Evolutionary conservation across 2,329 filamentous ascomycete genomes (phyloP), one percentile per base, ranked within the genome.

Genomic region (Nemania sp.): DNA sequence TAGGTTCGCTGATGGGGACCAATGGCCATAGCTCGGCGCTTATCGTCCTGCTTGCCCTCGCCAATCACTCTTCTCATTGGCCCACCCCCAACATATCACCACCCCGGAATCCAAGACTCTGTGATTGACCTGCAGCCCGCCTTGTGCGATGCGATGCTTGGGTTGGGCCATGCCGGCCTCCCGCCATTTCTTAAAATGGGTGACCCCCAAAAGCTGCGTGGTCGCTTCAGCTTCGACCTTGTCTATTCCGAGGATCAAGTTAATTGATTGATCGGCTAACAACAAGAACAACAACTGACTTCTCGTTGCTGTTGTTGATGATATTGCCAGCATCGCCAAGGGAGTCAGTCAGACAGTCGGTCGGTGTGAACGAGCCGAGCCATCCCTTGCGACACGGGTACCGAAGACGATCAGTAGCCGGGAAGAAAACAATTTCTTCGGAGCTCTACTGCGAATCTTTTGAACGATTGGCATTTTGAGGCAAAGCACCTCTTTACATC

Each of bases 41-140:
- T 77, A 77, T 24, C 49, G 56, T 67, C 54, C 69, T 72, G 61
- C 70, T 72, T 70, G 54, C 63, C 72, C 38, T 66, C 62, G 72
- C 64, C 64, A 62, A 45, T 68, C 52, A 54, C 64, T 49, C 1
- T 66, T 75, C 74, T 73, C 73, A 77, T 77, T 77, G 76, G 76
- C 66, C 69, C 70, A 60, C 55, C 67, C 43, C 58, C 65, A 43
- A 61, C 65, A 70, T 73, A 74, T 76, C 75, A 76, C 76, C 71
- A 73, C 69, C 72, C 74, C 64, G 35, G 56, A 70, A 70, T 70
- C 51, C 51, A 18, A 35, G 27, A 35, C 18, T 54, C 73, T 75
- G 76, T 77, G 76, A 77, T 73, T 70, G 73, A 72, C 72, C 70
- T 76, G 74, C 74, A 77, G 74, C 72, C n/a, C 74, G 67, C 71